Conservation (phyloP, 176 grass and related monocot genomes). For the Areca catechu region DNA sequence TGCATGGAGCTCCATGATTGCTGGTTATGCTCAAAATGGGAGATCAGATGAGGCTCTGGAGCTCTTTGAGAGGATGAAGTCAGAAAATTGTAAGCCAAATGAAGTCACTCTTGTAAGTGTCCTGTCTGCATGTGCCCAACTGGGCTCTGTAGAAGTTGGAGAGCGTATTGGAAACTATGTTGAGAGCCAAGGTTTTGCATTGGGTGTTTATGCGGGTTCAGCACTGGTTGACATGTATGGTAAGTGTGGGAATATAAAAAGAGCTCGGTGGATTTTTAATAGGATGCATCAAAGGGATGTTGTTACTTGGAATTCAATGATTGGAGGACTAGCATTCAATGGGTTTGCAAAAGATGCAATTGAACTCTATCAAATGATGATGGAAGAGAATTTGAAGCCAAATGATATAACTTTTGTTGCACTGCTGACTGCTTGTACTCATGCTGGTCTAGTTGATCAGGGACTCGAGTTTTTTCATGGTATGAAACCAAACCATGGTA, state of each 20-base stretch:
- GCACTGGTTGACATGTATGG: conserved; percentile 72
- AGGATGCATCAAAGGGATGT: conserved; percentile 64
- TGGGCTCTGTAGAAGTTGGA: conserved; percentile 60
- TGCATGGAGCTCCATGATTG: conserved; percentile 84
- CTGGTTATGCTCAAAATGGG: conserved; percentile 68
- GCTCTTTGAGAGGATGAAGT: conserved; percentile 73
- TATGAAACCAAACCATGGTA: conserved; percentile 29
- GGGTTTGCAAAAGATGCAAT: conserved; percentile 54
- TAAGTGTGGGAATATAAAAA: conserved; percentile 48
- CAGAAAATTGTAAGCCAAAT: conserved; percentile 52
- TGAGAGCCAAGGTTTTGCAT: conserved; percentile 37
- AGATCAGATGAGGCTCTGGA: conserved; percentile 55
- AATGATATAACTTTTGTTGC: conserved; percentile 62
- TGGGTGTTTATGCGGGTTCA: conserved; percentile 50
- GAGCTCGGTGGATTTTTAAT: conserved; percentile 47
- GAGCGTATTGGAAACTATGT: conserved; percentile 48
- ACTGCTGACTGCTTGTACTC: conserved; percentile 63
- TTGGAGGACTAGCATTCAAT: conserved; percentile 62
- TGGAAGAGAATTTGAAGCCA: conserved; percentile 32
- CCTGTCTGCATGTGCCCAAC: conserved; percentile 59
- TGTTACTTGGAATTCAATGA: conserved; percentile 84
- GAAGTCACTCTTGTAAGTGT: conserved; percentile 71
- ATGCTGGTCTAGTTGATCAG: conserved; percentile 57
- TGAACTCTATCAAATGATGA: conserved; percentile 39
- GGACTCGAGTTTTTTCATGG: conserved; percentile 46